Evolutionary conservation across 1,284 basidiomycete species (phyloP).

Genomic region (Cystobasidium sp.): DNA sequence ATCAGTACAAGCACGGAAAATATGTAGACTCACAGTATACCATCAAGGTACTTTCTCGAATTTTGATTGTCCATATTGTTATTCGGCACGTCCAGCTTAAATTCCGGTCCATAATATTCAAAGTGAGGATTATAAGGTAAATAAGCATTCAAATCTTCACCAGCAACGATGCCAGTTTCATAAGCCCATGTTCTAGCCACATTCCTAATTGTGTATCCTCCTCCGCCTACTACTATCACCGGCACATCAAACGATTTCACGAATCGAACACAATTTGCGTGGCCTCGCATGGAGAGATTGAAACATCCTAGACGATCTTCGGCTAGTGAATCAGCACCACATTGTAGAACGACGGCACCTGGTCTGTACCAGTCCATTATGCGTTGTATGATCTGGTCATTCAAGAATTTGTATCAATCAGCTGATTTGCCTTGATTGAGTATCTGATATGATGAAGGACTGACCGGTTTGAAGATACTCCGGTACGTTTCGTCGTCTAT

Average conservation of each 20-base stretch:
- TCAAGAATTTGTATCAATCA: background rate
- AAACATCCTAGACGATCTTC: conserved; percentile 97
- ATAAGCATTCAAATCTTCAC: conserved; percentile 63
- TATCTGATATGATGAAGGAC: conserved; percentile 54
- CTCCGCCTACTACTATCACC: conserved; percentile 88
- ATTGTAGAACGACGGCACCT: conserved; percentile 88
- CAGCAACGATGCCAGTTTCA: conserved; percentile 92
- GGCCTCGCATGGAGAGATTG: conserved; percentile 93
- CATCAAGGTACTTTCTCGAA: conserved; percentile 78
- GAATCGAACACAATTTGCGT: conserved; percentile 88
- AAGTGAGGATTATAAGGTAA: conserved; percentile 96
- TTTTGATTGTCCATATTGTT: conserved; percentile 97
- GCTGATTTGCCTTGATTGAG: background rate
- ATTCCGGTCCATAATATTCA: conserved; percentile 96
- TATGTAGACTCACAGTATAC: too few species aligned
- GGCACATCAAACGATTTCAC: conserved; percentile 84
- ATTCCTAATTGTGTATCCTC: conserved; percentile 91
- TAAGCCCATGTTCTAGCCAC: conserved; percentile 95
- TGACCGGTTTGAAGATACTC: conserved; percentile 84
- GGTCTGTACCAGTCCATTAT: conserved; percentile 91
- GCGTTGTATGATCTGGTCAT: conserved; percentile 72
- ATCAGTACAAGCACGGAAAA: too few species aligned
- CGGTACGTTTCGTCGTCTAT: conserved; percentile 77
- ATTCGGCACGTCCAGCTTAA: conserved; percentile 84
- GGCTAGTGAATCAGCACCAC: conserved; percentile 91